phyloP scores from a whole-genome alignment of 1,284 basidiomycete species.

The Cutaneotrichosporon mucoides region DNA sequence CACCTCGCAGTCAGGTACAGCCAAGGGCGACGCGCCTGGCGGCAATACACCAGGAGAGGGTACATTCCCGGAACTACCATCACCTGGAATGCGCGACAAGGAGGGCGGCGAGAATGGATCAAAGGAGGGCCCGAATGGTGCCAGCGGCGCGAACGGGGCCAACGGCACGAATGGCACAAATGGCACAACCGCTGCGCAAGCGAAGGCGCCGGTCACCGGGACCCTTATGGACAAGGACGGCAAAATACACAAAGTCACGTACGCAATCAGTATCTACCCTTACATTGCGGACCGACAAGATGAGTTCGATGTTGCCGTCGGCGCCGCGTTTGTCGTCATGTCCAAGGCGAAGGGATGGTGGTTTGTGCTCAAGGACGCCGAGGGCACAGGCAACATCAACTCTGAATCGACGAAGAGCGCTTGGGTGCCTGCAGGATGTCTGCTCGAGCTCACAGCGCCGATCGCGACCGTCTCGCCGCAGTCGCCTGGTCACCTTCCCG shows the following conservation, averaged over 20 bases:
- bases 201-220: conserved; percentile 4
- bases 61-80: conserved; percentile 42
- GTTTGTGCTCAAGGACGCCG: conserved; percentile 92
- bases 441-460: conserved; percentile 84
- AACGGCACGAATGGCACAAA: neutral
- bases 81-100: conserved; percentile 36
- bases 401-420: conserved; percentile 70
- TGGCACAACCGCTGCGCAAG: neutral
- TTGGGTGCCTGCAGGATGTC: conserved; percentile 79
- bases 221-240: conserved; percentile 42
- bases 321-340: conserved; percentile 87
- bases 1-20: neutral
- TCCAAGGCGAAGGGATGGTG: conserved; percentile 97
- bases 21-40: neutral
- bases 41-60: conserved; percentile 31
- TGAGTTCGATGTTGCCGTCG: conserved; percentile 94
- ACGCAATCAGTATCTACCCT: conserved; percentile 54
- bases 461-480: conserved; percentile 30
- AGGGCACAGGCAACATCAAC: conserved; percentile 73
- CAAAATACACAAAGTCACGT: conserved; percentile 43
- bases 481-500: conserved; percentile 15
- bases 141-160: neutral
- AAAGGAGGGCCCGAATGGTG: neutral
- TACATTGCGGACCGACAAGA: conserved; percentile 96
- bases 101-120: conserved; percentile 10